These are phyloP conservation scores for Colletotrichum chrysophilum DNA, from an alignment of 2,329 filamentous ascomycete genomes.

Conservation along the genomic window DNA sequence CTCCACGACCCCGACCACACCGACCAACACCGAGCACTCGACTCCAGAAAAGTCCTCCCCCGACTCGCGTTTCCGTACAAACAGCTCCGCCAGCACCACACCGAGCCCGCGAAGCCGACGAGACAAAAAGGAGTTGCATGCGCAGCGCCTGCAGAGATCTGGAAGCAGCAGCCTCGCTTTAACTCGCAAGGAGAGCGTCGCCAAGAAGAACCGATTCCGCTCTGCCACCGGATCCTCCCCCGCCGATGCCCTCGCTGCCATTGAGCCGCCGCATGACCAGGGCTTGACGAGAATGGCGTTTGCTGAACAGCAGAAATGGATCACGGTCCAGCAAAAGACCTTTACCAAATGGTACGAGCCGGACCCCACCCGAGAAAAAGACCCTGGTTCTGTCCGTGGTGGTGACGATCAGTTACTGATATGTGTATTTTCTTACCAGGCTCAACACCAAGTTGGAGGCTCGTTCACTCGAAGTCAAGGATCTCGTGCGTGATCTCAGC, in stretches of 20 bases:
- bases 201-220: slow-evolving; percentile 37
- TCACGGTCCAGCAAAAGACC: slow-evolving; percentile 94
- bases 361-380: slow-evolving; percentile 7
- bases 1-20: slow-evolving; percentile 31
- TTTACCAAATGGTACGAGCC: slow-evolving; percentile 85
- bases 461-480: slow-evolving; percentile 80
- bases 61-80: slow-evolving; percentile 23
- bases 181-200: slow-evolving; percentile 29
- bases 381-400: neutral
- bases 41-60: slow-evolving; percentile 24
- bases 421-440: slow-evolving; percentile 53
- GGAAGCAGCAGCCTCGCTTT: slow-evolving; percentile 40
- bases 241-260: slow-evolving; percentile 48
- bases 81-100: slow-evolving; percentile 23
- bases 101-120: slow-evolving; percentile 43
- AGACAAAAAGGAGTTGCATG: slow-evolving; percentile 56
- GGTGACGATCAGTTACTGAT: slow-evolving; percentile 12
- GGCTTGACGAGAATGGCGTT: slow-evolving; percentile 65
- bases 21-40: slow-evolving; percentile 26
- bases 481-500: slow-evolving; percentile 87
- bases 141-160: slow-evolving; percentile 52
- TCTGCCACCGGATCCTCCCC: slow-evolving; percentile 38
- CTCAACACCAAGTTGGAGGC: slow-evolving; percentile 92
- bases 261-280: slow-evolving; percentile 55
- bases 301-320: slow-evolving; percentile 70